Percentiles rank a stretch among this genome's conserved stretches.
These are phyloP conservation scores for Fusarium tjaetaba DNA, from an alignment of 2,329 filamentous ascomycete genomes.

Conservation along the genomic window DNA sequence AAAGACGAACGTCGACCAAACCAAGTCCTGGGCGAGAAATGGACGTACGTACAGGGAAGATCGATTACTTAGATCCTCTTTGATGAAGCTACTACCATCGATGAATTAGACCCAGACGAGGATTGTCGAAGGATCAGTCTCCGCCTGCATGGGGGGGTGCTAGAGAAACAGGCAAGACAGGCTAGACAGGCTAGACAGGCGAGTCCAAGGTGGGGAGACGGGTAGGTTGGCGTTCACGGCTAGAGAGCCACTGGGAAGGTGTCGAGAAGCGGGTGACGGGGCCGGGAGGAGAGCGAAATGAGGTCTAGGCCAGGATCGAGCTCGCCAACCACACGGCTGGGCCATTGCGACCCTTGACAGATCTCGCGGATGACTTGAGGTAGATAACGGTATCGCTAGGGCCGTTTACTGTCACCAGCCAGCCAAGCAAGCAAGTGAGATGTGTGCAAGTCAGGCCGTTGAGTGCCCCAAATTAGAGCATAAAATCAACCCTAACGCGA, in stretches of 20 bases:
- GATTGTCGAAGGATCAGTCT: slow-evolving; percentile 44
- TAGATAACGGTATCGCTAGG: slow-evolving; percentile 35
- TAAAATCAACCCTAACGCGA: slow-evolving; percentile 11
- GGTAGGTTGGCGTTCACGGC: slow-evolving; percentile 38
- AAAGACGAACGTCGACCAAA: slow-evolving; percentile 29
- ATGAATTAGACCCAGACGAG: slow-evolving; percentile 43
- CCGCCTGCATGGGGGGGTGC: slow-evolving; percentile 37
- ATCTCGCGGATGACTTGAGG: slow-evolving; percentile 37
- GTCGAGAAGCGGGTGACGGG: slow-evolving; percentile 44
- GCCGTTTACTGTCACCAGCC: slow-evolving; percentile 20
- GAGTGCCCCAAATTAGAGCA: slow-evolving; percentile 23
- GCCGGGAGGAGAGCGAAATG: slow-evolving; percentile 45
- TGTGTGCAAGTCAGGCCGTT: slow-evolving; percentile 11
- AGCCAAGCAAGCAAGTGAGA: slow-evolving; percentile 5
- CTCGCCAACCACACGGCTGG: slow-evolving; percentile 43
- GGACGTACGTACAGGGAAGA: slow-evolving; percentile 33
- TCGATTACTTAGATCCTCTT: slow-evolving; percentile 40
- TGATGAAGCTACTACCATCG: slow-evolving; percentile 35
- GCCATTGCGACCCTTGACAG: slow-evolving; percentile 41
- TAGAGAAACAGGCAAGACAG: slow-evolving; percentile 35
- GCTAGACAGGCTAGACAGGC: slow-evolving; percentile 10
- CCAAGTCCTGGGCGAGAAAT: slow-evolving; percentile 7
- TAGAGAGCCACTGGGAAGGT: slow-evolving; percentile 40
- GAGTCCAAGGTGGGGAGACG: slow-evolving; percentile 39
- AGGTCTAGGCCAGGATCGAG: slow-evolving; percentile 38